phyloP scores from a whole-genome alignment of 805 yeast genomes.

The Limtongia smithiae region DNA sequence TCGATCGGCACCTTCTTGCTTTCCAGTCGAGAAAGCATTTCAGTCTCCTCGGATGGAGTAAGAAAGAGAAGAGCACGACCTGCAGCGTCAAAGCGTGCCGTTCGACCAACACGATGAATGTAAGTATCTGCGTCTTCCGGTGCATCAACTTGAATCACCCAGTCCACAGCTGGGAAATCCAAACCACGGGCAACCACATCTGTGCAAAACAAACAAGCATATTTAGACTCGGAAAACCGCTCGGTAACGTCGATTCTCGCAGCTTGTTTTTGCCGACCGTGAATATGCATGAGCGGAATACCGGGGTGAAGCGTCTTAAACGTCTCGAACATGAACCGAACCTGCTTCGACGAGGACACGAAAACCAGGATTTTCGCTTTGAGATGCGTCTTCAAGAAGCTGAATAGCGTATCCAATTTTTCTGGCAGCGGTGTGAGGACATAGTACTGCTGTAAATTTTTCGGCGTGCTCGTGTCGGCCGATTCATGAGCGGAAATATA shows the following conservation, averaged over 20 bases:
- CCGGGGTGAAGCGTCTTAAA: constrained; percentile 85
- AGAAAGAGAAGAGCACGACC: constrained; percentile 83
- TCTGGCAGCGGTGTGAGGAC: constrained; percentile 68
- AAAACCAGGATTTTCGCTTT: constrained; percentile 78
- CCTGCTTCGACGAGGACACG: constrained; percentile 84
- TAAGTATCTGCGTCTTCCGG: constrained; percentile 99
- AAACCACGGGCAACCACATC: constrained; percentile 99
- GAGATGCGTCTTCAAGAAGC: constrained; percentile 78
- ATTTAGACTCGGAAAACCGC: constrained; percentile 90
- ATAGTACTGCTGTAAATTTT: constrained; percentile 78
- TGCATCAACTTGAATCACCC: constrained; percentile 98
- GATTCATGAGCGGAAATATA: constrained; percentile 50
- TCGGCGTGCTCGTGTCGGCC: constrained; percentile 62
- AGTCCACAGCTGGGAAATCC: constrained; percentile 97
- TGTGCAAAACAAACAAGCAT: constrained; percentile 87
- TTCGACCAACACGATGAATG: constrained; percentile 98
- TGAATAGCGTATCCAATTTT: constrained; percentile 80
- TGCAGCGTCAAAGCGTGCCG: constrained; percentile 87
- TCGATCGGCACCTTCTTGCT: constrained; percentile 65
- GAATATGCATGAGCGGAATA: constrained; percentile 91
- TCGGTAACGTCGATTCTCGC: constrained; percentile 92
- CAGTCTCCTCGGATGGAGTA: constrained; percentile 77
- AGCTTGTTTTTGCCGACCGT: constrained; percentile 98
- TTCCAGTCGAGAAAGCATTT: constrained; percentile 61
- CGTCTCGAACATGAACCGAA: constrained; percentile 81